Evolutionary conservation across 441 rosid species (phyloP).

Genomic region (Raphanus hybrid): DNA sequence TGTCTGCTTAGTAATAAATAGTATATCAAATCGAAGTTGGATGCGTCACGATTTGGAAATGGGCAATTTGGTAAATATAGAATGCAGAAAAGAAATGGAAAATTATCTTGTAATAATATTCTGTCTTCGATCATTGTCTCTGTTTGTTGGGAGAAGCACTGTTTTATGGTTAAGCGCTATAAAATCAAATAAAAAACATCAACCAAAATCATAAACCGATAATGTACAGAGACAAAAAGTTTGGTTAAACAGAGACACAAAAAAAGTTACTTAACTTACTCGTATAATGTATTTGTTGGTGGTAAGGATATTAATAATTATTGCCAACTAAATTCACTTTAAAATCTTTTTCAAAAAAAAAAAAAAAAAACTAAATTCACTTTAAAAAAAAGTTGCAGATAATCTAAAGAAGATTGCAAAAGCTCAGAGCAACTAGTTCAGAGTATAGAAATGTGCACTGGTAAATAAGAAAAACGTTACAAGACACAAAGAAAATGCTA

Average conservation of each 20-base stretch:
- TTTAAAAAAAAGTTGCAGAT: neutral
- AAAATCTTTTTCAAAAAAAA: too few relatives aligned
- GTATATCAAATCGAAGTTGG: neutral
- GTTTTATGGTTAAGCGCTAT: too few relatives aligned
- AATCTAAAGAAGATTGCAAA: constrained; percentile 3
- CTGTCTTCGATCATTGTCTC: too few relatives aligned
- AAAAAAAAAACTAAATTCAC: too few relatives aligned
- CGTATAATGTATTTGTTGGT: neutral
- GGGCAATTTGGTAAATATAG: constrained; percentile 24
- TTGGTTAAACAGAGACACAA: too few relatives aligned
- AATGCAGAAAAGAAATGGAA: neutral
- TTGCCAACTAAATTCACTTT: neutral
- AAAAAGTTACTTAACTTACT: too few relatives aligned
- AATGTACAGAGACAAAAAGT: too few relatives aligned
- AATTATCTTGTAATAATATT: too few relatives aligned
- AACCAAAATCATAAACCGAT: too few relatives aligned
- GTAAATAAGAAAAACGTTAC: constrained; percentile 21
- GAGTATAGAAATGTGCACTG: constrained; percentile 2
- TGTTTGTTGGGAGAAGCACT: too few relatives aligned
- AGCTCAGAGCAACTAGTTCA: neutral
- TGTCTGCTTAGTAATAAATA: constrained; percentile 19
- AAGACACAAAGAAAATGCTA: neutral
- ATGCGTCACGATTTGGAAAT: constrained; percentile 36
- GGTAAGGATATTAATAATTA: neutral
- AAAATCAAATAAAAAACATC: too few relatives aligned